Percentiles rank a stretch among this genome's conserved stretches.
phyloP scores from a whole-genome alignment of 352 stramenopile species.

The Globisporangium rhizosaccharum region DNA sequence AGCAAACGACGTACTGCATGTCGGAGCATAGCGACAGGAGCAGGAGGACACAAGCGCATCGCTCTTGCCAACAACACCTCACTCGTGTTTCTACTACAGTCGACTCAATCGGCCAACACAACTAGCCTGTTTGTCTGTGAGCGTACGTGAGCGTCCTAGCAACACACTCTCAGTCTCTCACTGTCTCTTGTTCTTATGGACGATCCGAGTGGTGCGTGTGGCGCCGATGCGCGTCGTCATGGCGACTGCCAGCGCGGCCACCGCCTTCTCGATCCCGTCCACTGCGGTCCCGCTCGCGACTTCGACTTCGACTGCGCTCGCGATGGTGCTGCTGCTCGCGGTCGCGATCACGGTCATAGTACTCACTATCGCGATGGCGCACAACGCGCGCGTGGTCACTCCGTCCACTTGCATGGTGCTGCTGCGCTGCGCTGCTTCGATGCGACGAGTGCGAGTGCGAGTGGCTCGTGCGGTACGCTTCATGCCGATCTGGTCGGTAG shows the following conservation, averaged over 20 bases:
- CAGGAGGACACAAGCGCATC: no score
- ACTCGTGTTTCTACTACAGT: no score
- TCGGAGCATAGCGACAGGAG: no score
- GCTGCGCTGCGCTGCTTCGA: neutral
- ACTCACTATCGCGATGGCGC: constrained; percentile 17
- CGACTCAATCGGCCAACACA: no score
- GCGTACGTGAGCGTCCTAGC: no score
- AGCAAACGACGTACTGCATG: no score
- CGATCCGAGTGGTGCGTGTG: no score
- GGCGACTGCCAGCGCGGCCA: constrained; percentile 4
- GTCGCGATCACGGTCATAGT: constrained; percentile 22
- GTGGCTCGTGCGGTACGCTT: constrained; percentile 12
- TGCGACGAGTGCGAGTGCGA: constrained; percentile 5
- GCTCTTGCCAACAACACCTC: no score
- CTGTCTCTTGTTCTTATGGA: no score
- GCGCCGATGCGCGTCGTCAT: neutral
- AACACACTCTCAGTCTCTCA: no score
- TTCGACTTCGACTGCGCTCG: constrained; percentile 16
- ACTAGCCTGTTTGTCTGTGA: no score
- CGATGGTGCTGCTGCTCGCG: constrained; percentile 14
- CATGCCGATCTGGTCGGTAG: constrained; percentile 15
- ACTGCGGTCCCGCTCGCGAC: constrained; percentile 14
- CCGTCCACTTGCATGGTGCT: constrained; percentile 10
- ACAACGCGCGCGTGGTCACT: neutral
- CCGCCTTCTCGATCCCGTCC: constrained; percentile 11